Base-by-base conservation (phyloP, 2,329 filamentous ascomycete genomes). In the Intubia oerlemansii region DNA sequence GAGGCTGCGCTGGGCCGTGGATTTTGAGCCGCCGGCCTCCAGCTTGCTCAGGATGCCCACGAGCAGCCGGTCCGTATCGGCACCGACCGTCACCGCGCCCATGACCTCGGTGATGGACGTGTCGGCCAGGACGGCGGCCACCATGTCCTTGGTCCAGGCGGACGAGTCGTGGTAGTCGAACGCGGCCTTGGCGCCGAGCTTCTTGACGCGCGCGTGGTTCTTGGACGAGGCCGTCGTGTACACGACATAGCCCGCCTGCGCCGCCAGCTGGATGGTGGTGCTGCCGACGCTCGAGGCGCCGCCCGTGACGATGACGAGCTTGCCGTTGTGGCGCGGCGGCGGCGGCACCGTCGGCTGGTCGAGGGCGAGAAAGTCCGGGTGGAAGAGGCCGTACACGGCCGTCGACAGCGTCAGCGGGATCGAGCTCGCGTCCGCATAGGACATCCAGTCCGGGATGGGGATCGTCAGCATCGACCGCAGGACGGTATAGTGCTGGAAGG, bases 281-380 rank as follows among this genome's bases (percentile, higher is more conserved):
- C 45, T 47, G 4, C 58, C 57, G 2, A 60, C 55, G 24, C 44
- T 48, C 3, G 52, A 51, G 1, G 57, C 51, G 5, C 59, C 62
- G 13, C 57, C 59, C 50, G 38, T 40, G 8, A 53, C 36, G 14
- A 52, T 22, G 8, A 51, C 26, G n/a, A n/a, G n/a, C 18, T 47
- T 41, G 17, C 35, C 34, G 1, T 33, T 12, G 1, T 29, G 27
- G 10, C 29, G 30, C 2, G 25, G 27, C 18, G 9, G 26, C 2
- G 17, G 11, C 3, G 15, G 16, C 11, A 25, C 12, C 5, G 31
- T 28, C 6, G 36, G 38, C 31, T 10, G 33, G 13, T 11, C 32
- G 7, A 44, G 29, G 0, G 31, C 39, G 9, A 45, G 33, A 8
- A 29, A 34, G 23, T 40, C 38, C 7, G 38, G 32, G 20, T 35